Evolutionary conservation across 495 filamentous ascomycete genomes (phyloP).

Genomic region (Thermothielavioides terrestris): DNA sequence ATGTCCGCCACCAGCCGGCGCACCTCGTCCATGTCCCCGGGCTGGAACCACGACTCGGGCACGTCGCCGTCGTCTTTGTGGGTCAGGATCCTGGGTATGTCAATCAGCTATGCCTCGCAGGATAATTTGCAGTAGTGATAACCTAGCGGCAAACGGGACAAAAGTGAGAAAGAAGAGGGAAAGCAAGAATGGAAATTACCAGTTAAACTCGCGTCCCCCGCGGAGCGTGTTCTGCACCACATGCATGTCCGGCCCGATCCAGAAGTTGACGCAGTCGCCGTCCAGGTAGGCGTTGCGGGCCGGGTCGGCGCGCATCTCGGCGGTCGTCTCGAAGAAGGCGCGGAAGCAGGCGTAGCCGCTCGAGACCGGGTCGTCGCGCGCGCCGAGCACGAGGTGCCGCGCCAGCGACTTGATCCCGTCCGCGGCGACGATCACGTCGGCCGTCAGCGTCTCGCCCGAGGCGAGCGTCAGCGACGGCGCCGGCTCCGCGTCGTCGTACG

Average conservation of each 20-base stretch:
- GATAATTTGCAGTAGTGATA: too few relatives aligned
- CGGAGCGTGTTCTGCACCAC: slow-evolving; percentile 42
- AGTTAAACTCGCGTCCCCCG: slow-evolving; percentile 44
- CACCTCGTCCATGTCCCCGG: slow-evolving; percentile 42
- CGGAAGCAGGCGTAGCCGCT: slow-evolving; percentile 44
- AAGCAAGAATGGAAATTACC: too few relatives aligned
- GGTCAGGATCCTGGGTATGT: slow-evolving; percentile 31
- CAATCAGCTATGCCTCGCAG: too few relatives aligned
- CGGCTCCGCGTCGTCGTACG: slow-evolving; percentile 37
- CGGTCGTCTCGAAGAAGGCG: slow-evolving; percentile 37
- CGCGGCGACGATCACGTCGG: slow-evolving; percentile 27
- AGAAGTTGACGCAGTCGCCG: slow-evolving; percentile 45
- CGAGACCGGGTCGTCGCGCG: slow-evolving; percentile 36
- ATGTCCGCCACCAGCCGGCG: slow-evolving; percentile 26
- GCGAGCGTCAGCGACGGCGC: slow-evolving; percentile 12
- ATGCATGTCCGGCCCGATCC: slow-evolving; percentile 44
- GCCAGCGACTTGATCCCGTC: slow-evolving; percentile 43
- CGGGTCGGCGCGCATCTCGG: slow-evolving; percentile 35
- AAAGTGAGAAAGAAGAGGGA: too few relatives aligned
- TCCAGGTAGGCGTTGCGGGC: slow-evolving; percentile 37
- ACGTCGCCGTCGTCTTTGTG: slow-evolving; percentile 39
- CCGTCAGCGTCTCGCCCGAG: slow-evolving; percentile 19
- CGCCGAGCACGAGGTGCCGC: slow-evolving; percentile 38
- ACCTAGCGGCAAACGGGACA: too few relatives aligned
- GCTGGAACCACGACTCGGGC: slow-evolving; percentile 43